Conservation (phyloP, 306 rosid species). For the Astragalus membranaceus region DNA sequence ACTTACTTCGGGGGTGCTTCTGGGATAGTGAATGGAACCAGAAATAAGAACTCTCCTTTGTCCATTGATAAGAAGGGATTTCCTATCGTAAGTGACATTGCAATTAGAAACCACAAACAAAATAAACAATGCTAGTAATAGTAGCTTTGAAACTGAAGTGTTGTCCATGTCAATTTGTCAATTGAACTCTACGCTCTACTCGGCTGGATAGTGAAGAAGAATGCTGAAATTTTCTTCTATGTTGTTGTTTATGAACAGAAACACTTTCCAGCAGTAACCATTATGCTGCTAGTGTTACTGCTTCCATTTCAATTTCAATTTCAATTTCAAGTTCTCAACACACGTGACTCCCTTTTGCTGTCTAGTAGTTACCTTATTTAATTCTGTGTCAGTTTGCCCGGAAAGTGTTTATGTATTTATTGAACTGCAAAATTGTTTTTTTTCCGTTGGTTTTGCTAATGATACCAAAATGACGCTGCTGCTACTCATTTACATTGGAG, state of each 20-base stretch:
- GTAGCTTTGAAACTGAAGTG: constrained; percentile 46
- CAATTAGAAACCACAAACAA: constrained; percentile 40
- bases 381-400: constrained; percentile 14
- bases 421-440: background rate
- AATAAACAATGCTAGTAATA: constrained; percentile 24
- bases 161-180: constrained; percentile 48
- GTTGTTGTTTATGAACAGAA: constrained; percentile 26
- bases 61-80: constrained; percentile 83
- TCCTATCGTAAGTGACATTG: constrained; percentile 68
- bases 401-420: background rate
- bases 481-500: background rate
- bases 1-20: constrained; percentile 83
- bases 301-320: background rate
- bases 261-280: background rate
- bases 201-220: constrained; percentile 8
- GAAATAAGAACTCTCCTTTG: constrained; percentile 76
- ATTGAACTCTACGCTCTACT: background rate
- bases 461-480: background rate
- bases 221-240: background rate
- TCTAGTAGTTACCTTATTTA: background rate
- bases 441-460: background rate
- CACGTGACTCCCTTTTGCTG: background rate
- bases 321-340: background rate
- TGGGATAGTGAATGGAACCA: constrained; percentile 96
- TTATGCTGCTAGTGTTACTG: background rate